A percentile compares a stretch with the other conserved stretches of the same genome.
These are phyloP conservation scores for Schizothecium vesticola DNA, from an alignment of 495 filamentous ascomycete genomes.

Conservation along the genomic window DNA sequence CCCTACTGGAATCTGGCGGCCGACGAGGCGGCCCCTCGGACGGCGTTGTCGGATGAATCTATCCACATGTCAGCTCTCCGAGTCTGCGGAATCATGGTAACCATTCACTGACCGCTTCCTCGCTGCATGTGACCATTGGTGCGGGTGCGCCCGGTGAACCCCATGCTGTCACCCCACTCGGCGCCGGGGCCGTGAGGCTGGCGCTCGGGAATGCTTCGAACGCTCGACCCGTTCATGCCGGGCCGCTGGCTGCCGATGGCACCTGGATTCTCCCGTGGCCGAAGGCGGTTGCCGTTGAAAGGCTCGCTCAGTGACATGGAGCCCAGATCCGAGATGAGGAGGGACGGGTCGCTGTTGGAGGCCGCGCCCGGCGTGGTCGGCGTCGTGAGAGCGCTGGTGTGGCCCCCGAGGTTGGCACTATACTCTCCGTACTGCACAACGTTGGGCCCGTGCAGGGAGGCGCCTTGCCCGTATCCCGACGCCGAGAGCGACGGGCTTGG, in stretches of 20 bases:
- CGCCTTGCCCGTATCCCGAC: conserved; percentile 39
- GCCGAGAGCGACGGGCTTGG: conserved; percentile 89
- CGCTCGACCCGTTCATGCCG: conserved; percentile 56
- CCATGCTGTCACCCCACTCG: conserved; percentile 64
- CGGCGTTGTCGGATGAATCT: conserved; percentile 34
- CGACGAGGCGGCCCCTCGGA: conserved; percentile 19
- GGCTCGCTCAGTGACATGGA: conserved; percentile 63
- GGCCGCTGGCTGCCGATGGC: conserved; percentile 86
- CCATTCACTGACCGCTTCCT: conserved; percentile 57
- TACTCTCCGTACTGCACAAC: conserved; percentile 53
- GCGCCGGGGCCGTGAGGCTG: conserved; percentile 75
- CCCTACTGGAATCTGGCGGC: conserved; percentile 27
- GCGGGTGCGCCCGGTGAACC: conserved; percentile 60
- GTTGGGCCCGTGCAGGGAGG: conserved; percentile 47
- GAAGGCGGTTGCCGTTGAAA: conserved; percentile 48
- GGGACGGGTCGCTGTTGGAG: conserved; percentile 55
- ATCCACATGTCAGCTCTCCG: neutral
- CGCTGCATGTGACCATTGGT: conserved; percentile 77
- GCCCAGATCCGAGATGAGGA: conserved; percentile 48
- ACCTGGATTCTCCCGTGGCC: conserved; percentile 49
- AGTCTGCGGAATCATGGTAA: neutral
- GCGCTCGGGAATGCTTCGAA: conserved; percentile 67
- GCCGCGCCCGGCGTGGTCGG: conserved; percentile 49
- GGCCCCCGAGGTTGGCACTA: conserved; percentile 29
- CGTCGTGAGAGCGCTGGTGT: conserved; percentile 36